Conservation (phyloP, 2,329 filamentous ascomycete genomes). For the Dothideomycetes sp. region DNA sequence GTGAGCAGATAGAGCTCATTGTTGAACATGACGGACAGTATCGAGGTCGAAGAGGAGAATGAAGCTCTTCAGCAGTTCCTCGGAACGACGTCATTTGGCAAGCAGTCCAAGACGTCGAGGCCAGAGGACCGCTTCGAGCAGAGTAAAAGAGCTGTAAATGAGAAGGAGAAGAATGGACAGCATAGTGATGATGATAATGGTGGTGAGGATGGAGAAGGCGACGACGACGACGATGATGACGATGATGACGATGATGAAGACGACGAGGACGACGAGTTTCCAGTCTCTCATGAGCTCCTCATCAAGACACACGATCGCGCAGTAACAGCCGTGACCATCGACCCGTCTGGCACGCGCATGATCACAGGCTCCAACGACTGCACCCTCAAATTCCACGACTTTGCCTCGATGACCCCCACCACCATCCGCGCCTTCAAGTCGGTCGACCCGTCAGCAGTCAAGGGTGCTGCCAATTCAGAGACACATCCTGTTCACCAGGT, state of each 20-base stretch:
- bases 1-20: not conserved
- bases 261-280: slow-evolving; percentile 77
- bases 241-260: slow-evolving; percentile 49
- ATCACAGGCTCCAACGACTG: slow-evolving; percentile 89
- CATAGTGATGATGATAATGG: slow-evolving; percentile 27
- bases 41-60: slow-evolving; percentile 36
- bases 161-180: slow-evolving; percentile 17
- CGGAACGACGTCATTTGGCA: slow-evolving; percentile 74
- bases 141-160: slow-evolving; percentile 40
- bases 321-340: slow-evolving; percentile 72
- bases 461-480: slow-evolving; percentile 56
- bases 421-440: slow-evolving; percentile 90
- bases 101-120: slow-evolving; percentile 62
- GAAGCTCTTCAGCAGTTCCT: slow-evolving; percentile 68
- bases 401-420: slow-evolving; percentile 88
- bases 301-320: slow-evolving; percentile 86
- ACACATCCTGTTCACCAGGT: slow-evolving; percentile 81
- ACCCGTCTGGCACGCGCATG: slow-evolving; percentile 73
- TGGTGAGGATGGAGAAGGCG: slow-evolving; percentile 26
- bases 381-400: slow-evolving; percentile 85
- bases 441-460: slow-evolving; percentile 73
- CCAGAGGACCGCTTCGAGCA: slow-evolving; percentile 71
- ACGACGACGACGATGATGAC: slow-evolving; percentile 40
- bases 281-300: slow-evolving; percentile 83
- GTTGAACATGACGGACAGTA: slow-evolving; percentile 5